Evolutionary conservation across 2,329 filamentous ascomycete species (phyloP).

Genomic region (Fusarium neocosmosporiellum): DNA sequence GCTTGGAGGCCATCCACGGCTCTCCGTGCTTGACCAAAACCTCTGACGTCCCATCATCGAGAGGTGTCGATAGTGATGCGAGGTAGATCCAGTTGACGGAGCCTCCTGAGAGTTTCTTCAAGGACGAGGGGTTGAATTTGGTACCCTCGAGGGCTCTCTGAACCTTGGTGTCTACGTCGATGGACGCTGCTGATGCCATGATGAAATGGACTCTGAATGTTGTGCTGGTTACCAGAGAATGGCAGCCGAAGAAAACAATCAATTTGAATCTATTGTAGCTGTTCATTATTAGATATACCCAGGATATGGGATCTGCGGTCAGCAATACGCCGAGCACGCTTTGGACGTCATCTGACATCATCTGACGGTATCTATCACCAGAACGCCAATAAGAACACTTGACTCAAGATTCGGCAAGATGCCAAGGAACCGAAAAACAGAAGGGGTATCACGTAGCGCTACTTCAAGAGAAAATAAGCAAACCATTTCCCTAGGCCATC

Average conservation of each 20-base stretch:
- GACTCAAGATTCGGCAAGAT: background rate
- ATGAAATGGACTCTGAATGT: too few relatives aligned
- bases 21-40: constrained; percentile 11
- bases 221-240: too few relatives aligned
- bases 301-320: background rate
- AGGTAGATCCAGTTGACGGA: constrained; percentile 13
- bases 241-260: background rate
- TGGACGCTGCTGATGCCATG: background rate
- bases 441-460: background rate
- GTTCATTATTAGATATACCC: background rate
- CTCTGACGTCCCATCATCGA: background rate
- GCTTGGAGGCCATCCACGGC: constrained; percentile 2
- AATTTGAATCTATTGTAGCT: background rate
- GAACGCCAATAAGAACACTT: background rate
- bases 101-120: background rate
- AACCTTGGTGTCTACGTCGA: background rate
- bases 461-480: background rate
- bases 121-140: background rate
- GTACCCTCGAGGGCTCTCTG: background rate
- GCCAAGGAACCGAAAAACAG: background rate
- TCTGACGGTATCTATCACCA: background rate
- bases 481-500: background rate
- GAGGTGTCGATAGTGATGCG: background rate
- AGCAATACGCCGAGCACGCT: background rate
- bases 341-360: too few relatives aligned